Conservation (phyloP, 164 flowering plant species). For the Sedum album region DNA sequence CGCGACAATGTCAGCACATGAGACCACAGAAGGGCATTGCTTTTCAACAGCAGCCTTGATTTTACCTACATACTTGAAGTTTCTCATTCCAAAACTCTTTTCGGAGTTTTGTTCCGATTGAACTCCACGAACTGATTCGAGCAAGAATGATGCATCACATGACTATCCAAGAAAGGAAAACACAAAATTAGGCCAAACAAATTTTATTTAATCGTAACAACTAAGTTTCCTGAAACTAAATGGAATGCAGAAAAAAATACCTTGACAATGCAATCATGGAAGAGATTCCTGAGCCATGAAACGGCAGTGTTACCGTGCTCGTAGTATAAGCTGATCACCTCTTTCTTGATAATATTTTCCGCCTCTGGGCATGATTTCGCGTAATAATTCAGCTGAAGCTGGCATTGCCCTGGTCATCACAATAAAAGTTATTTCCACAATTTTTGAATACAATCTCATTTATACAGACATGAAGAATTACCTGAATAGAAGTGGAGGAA, state of each 20-base stretch:
- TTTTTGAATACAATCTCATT: background rate
- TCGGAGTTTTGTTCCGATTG: slow-evolving; percentile 44
- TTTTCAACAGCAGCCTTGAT: slow-evolving; percentile 67
- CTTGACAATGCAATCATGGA: slow-evolving; percentile 10
- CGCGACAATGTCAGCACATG: slow-evolving; percentile 80
- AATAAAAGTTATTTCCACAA: background rate
- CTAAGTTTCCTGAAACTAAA: too few relatives aligned
- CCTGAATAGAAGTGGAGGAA: background rate
- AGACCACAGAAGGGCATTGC: slow-evolving; percentile 67
- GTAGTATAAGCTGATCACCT: slow-evolving; percentile 3
- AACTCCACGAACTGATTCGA: slow-evolving; percentile 28
- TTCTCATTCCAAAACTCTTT: slow-evolving; percentile 81
- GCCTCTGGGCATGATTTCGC: slow-evolving; percentile 2
- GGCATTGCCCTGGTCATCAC: background rate
- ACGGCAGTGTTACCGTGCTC: slow-evolving; percentile 6
- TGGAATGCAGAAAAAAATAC: too few relatives aligned
- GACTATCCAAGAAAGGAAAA: too few relatives aligned
- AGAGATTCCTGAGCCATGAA: slow-evolving; percentile 7
- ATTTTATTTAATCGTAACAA: too few relatives aligned
- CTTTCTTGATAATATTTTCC: background rate
- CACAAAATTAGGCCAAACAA: too few relatives aligned
- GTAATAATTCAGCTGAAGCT: slow-evolving; percentile 2
- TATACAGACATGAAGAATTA: background rate
- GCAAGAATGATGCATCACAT: slow-evolving; percentile 74
- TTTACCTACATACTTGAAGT: slow-evolving; percentile 54